phyloP scores from a whole-genome alignment of 345 rosid genomes.

The Eutrema heterophyllum region DNA sequence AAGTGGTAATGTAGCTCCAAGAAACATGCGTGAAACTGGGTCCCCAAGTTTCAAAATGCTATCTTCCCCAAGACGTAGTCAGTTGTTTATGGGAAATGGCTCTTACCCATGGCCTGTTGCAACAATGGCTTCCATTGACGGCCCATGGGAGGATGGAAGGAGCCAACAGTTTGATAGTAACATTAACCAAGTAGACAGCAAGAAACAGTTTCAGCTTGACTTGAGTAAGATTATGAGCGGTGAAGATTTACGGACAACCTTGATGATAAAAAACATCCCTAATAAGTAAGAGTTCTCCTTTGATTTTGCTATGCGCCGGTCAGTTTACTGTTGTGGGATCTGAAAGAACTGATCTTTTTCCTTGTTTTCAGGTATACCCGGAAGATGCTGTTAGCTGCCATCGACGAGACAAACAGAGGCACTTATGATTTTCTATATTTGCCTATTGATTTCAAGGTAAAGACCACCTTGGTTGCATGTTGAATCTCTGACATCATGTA shows the following conservation, averaged over 20 bases:
- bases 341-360: not conserved
- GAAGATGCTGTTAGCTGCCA: slow-evolving; percentile 72
- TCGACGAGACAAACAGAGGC: slow-evolving; percentile 60
- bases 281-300: slow-evolving; percentile 38
- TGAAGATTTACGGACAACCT: slow-evolving; percentile 55
- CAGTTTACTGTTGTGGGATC: not conserved
- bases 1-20: slow-evolving; percentile 36
- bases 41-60: slow-evolving; percentile 49
- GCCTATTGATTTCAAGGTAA: slow-evolving; percentile 81
- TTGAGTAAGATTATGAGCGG: slow-evolving; percentile 62
- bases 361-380: slow-evolving; percentile 52
- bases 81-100: slow-evolving; percentile 48
- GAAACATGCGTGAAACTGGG: slow-evolving; percentile 46
- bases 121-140: slow-evolving; percentile 39
- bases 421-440: slow-evolving; percentile 71
- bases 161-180: slow-evolving; percentile 45
- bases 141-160: slow-evolving; percentile 50
- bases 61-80: slow-evolving; percentile 59
- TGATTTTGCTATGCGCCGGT: not conserved
- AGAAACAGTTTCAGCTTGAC: slow-evolving; percentile 74
- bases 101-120: slow-evolving; percentile 38
- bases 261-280: slow-evolving; percentile 60
- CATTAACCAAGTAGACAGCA: slow-evolving; percentile 50
- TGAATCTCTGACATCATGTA: slow-evolving; percentile 3
- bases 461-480: not conserved